Evolutionary conservation across 139 green algal genomes (phyloP).

Genomic region (Chlorella sp.): DNA sequence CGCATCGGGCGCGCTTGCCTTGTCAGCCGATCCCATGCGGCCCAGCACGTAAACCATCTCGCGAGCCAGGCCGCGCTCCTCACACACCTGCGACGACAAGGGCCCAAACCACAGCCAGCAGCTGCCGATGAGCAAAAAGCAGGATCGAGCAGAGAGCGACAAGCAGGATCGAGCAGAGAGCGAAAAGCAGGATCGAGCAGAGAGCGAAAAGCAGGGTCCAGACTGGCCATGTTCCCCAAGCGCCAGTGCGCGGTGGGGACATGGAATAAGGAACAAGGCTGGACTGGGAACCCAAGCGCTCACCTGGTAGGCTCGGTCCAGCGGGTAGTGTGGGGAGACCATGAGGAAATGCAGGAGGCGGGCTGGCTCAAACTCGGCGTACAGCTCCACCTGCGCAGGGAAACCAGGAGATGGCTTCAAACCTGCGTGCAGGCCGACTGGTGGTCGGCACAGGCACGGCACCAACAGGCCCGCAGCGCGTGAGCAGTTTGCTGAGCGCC

Average conservation of each 20-base stretch:
- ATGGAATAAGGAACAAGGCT: neutral
- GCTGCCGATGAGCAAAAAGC: too few relatives aligned
- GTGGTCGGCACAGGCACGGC: neutral
- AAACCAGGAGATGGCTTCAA: too few relatives aligned
- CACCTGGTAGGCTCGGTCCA: slow-evolving; percentile 73
- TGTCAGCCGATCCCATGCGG: slow-evolving; percentile 82
- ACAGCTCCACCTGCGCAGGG: slow-evolving; percentile 82
- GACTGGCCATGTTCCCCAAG: too few relatives aligned
- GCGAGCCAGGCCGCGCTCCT: slow-evolving; percentile 62
- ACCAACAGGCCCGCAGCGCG: neutral
- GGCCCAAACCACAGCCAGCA: too few relatives aligned
- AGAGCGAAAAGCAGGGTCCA: too few relatives aligned
- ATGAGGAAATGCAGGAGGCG: slow-evolving; percentile 86
- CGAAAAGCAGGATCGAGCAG: too few relatives aligned
- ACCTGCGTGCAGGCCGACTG: neutral
- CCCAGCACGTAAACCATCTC: slow-evolving; percentile 90
- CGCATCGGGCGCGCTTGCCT: slow-evolving; percentile 10
- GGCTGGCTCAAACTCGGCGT: slow-evolving; percentile 76
- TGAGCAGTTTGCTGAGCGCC: neutral
- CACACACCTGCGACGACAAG: slow-evolving; percentile 57
- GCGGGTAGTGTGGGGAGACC: slow-evolving; percentile 76
- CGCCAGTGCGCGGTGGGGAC: too few relatives aligned
- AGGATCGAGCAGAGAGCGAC: too few relatives aligned
- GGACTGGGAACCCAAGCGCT: too few relatives aligned
- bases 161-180: too few relatives aligned